These are phyloP conservation scores for Colletotrichum agaves DNA, from an alignment of 2,329 filamentous ascomycete genomes.

Conservation along the genomic window DNA sequence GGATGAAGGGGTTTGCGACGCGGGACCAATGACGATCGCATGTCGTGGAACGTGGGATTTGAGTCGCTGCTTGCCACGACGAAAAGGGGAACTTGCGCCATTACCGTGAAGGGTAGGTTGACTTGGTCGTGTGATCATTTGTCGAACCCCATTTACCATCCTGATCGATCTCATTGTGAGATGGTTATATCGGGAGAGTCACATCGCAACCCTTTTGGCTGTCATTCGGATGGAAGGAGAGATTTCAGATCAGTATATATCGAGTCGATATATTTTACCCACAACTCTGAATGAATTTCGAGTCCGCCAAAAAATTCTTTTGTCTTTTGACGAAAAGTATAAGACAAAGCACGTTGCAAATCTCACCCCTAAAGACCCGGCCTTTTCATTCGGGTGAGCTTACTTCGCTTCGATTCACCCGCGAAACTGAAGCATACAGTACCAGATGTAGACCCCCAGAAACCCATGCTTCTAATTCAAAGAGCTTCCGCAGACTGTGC, in stretches of 20 bases:
- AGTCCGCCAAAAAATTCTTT: no score
- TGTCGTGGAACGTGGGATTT: slow-evolving; percentile 15
- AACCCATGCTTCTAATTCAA: no score
- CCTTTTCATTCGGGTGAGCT: no score
- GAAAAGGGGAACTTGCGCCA: not conserved
- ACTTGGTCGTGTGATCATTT: not conserved
- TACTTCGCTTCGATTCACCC: no score
- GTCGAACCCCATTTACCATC: not conserved
- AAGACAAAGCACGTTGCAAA: no score
- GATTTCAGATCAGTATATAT: not conserved
- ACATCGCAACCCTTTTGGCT: not conserved
- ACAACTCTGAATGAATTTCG: not conserved
- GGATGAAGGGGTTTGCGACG: not conserved
- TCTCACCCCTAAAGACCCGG: no score
- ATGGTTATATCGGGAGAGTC: not conserved
- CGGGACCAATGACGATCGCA: slow-evolving; percentile 6
- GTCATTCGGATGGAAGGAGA: not conserved
- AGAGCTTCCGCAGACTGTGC: no score
- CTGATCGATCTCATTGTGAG: not conserved
- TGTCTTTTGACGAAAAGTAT: no score
- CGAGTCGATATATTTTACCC: not conserved
- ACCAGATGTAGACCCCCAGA: no score
- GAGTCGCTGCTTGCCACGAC: not conserved
- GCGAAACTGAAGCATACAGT: no score
- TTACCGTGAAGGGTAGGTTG: not conserved